phyloP scores from a whole-genome alignment of 257 asterid genomes.

The Linaria vulgaris region DNA sequence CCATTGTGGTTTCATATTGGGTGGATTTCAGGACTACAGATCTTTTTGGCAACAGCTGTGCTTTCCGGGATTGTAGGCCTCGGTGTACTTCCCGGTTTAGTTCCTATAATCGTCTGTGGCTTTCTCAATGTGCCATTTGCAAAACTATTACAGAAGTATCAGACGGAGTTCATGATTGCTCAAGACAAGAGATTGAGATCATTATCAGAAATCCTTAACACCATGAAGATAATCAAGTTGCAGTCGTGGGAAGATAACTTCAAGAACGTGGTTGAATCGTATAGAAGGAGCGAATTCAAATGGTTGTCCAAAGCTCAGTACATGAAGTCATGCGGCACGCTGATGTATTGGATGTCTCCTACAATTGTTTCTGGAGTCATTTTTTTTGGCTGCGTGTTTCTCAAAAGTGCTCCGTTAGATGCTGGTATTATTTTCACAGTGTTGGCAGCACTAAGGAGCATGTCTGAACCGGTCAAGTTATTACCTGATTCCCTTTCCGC shows the following conservation, averaged over 20 bases:
- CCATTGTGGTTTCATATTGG: slow-evolving; percentile 59
- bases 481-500: slow-evolving; percentile 63
- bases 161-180: slow-evolving; percentile 54
- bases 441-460: slow-evolving; percentile 60
- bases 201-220: slow-evolving; percentile 69
- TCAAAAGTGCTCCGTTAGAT: slow-evolving; percentile 54
- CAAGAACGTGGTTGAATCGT: slow-evolving; percentile 48
- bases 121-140: slow-evolving; percentile 66
- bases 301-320: slow-evolving; percentile 59
- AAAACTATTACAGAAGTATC: slow-evolving; percentile 60
- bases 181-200: slow-evolving; percentile 70
- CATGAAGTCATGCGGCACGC: slow-evolving; percentile 35
- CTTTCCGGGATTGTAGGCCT: slow-evolving; percentile 57
- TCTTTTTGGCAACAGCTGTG: slow-evolving; percentile 40
- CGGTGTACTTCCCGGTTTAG: slow-evolving; percentile 69
- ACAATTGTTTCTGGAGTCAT: slow-evolving; percentile 59
- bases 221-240: slow-evolving; percentile 72
- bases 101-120: slow-evolving; percentile 55
- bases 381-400: slow-evolving; percentile 53
- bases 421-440: slow-evolving; percentile 68
- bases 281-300: slow-evolving; percentile 52
- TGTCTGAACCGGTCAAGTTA: slow-evolving; percentile 64
- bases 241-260: slow-evolving; percentile 82
- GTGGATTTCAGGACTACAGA: slow-evolving; percentile 52
- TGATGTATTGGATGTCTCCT: slow-evolving; percentile 71